Percentiles rank a stretch among this genome's conserved stretches.
Evolutionary conservation across 2,329 filamentous ascomycete genomes (phyloP).

Genomic region (Cercospora sesami): DNA sequence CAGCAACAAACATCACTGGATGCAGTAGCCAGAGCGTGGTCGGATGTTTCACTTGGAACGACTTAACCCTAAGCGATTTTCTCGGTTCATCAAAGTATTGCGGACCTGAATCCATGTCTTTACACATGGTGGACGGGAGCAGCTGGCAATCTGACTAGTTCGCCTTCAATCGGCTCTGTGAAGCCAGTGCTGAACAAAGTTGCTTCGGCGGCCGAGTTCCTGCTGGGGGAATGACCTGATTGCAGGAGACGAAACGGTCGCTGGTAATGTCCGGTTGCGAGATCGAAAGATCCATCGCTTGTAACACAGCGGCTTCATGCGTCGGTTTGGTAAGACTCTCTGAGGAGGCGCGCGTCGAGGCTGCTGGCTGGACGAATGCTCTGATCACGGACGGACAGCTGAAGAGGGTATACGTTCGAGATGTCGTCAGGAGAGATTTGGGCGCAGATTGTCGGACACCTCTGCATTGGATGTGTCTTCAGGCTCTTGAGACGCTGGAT

Average conservation of each 20-base stretch:
- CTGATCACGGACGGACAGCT: slow-evolving; percentile 63
- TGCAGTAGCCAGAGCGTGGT: slow-evolving; percentile 32
- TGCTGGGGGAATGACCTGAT: slow-evolving; percentile 19
- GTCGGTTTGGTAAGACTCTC: slow-evolving; percentile 74
- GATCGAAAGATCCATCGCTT: slow-evolving; percentile 18
- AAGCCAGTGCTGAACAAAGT: slow-evolving; percentile 12
- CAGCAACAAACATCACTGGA: slow-evolving; percentile 7
- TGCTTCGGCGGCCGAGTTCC: slow-evolving; percentile 2
- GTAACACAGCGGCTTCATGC: slow-evolving; percentile 62
- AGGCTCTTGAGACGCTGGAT: slow-evolving; percentile 45
- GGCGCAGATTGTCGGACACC: slow-evolving; percentile 54
- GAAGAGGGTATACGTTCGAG: slow-evolving; percentile 39
- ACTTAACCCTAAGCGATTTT: slow-evolving; percentile 90
- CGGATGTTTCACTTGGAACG: slow-evolving; percentile 54
- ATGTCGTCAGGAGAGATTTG: slow-evolving; percentile 47
- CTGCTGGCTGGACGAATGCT: slow-evolving; percentile 69
- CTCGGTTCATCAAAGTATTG: slow-evolving; percentile 61
- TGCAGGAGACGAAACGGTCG: slow-evolving; percentile 36
- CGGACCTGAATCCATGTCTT: slow-evolving; percentile 18
- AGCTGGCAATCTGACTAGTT: slow-evolving; percentile 68
- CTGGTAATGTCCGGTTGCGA: slow-evolving; percentile 37
- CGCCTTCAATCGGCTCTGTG: slow-evolving; percentile 30
- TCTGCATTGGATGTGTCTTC: slow-evolving; percentile 52
- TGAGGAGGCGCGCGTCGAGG: slow-evolving; percentile 74
- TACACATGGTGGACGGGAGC: slow-evolving; percentile 47